A percentile compares a stretch with the other conserved stretches of the same genome.
phyloP scores from a whole-genome alignment of 805 yeast species.

The Nakazawaea anatomiae region DNA sequence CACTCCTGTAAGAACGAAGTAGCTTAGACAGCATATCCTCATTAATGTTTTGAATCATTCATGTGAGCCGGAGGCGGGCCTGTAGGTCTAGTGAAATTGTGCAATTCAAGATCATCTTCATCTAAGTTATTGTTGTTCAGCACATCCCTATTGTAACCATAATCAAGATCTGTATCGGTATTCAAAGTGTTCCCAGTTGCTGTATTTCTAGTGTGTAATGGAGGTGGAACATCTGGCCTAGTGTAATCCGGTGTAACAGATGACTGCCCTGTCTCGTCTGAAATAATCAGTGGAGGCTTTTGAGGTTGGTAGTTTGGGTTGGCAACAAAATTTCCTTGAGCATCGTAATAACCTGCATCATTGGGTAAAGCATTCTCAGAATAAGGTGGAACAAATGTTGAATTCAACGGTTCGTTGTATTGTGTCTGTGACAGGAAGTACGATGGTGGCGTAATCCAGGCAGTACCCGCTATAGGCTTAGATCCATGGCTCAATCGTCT shows the following conservation, averaged over 20 bases:
- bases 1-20: no score
- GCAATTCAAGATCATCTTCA: constrained; percentile 3
- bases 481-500: constrained; percentile 45
- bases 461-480: constrained; percentile 66
- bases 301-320: constrained; percentile 21
- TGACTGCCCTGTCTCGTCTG: constrained; percentile 4
- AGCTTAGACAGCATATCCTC: no score
- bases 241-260: not conserved
- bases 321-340: constrained; percentile 44
- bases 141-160: constrained; percentile 20
- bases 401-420: constrained; percentile 35
- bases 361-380: constrained; percentile 59
- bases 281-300: constrained; percentile 4
- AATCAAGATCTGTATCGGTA: constrained; percentile 14
- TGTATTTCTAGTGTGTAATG: not conserved
- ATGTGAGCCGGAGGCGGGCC: constrained; percentile 22
- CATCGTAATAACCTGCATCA: constrained; percentile 77
- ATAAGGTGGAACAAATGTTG: constrained; percentile 59
- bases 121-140: constrained; percentile 2
- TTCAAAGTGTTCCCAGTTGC: constrained; percentile 13
- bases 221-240: constrained; percentile 5
- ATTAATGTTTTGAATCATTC: not conserved
- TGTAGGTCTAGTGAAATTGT: constrained; percentile 14
- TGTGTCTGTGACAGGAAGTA: constrained; percentile 62
- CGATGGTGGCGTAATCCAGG: constrained; percentile 85